Conservation (phyloP, 495 filamentous ascomycete species). For the Penicillium canescens region DNA sequence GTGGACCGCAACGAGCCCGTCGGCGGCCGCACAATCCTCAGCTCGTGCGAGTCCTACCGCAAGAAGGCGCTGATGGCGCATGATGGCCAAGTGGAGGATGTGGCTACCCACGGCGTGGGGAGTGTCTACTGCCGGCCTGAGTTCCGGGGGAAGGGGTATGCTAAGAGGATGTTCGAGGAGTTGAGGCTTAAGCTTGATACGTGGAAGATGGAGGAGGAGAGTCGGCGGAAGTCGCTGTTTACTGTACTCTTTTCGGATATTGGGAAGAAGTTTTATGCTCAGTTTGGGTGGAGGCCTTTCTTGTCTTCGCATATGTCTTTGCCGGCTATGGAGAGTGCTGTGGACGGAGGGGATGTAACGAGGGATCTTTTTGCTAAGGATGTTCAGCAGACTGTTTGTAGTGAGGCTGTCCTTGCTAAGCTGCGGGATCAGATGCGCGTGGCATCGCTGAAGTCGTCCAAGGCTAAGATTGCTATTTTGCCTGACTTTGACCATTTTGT, state of each 20-base stretch:
- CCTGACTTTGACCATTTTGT: slow-evolving; percentile 71
- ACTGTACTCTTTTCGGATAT: slow-evolving; percentile 92
- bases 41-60: slow-evolving; percentile 78
- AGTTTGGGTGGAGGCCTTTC: slow-evolving; percentile 77
- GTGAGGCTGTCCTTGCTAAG: slow-evolving; percentile 28
- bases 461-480: slow-evolving; percentile 59
- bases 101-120: slow-evolving; percentile 75
- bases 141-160: slow-evolving; percentile 77
- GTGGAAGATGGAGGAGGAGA: slow-evolving; percentile 48
- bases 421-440: slow-evolving; percentile 32
- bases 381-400: slow-evolving; percentile 39
- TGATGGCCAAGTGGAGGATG: slow-evolving; percentile 55
- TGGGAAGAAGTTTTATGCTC: slow-evolving; percentile 87
- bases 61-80: slow-evolving; percentile 68
- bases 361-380: slow-evolving; percentile 28
- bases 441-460: slow-evolving; percentile 32
- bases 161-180: slow-evolving; percentile 66
- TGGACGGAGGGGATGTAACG: slow-evolving; percentile 13
- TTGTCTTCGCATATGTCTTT: slow-evolving; percentile 70
- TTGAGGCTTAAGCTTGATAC: slow-evolving; percentile 51
- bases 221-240: slow-evolving; percentile 49
- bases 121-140: slow-evolving; percentile 80
- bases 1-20: slow-evolving; percentile 55
- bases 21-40: slow-evolving; percentile 62
- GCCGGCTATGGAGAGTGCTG: slow-evolving; percentile 36